Conservation (phyloP, 2,329 filamentous ascomycete genomes). For the Aspergillus aculeatinus region DNA sequence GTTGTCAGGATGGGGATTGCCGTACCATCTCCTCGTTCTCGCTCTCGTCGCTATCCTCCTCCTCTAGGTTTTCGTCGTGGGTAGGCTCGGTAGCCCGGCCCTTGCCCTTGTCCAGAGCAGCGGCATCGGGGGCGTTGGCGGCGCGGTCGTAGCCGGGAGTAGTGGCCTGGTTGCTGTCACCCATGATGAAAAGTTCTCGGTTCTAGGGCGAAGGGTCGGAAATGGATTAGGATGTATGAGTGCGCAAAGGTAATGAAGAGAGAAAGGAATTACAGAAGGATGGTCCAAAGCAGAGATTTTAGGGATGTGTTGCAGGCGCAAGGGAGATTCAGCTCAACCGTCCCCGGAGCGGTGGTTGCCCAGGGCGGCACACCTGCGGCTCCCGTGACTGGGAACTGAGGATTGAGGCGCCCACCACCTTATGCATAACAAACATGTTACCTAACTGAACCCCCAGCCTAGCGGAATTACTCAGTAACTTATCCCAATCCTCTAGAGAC, state of each 20-base stretch:
- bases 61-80: slow-evolving; percentile 68
- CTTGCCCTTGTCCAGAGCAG: slow-evolving; percentile 73
- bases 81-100: slow-evolving; percentile 65
- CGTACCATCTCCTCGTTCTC: slow-evolving; percentile 44
- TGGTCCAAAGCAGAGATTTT: slow-evolving; percentile 13
- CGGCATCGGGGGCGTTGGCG: slow-evolving; percentile 34
- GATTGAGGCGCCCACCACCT: slow-evolving; percentile 11
- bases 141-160: slow-evolving; percentile 41
- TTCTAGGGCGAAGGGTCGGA: slow-evolving; percentile 15
- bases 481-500: no score
- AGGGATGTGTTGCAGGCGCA: slow-evolving; percentile 12
- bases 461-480: no score
- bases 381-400: slow-evolving; percentile 17
- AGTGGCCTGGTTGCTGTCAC: slow-evolving; percentile 32
- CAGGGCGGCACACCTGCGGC: slow-evolving; percentile 15
- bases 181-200: slow-evolving; percentile 29
- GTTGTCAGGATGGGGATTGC: slow-evolving; percentile 3
- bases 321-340: slow-evolving; percentile 20
- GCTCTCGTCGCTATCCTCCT: slow-evolving; percentile 70
- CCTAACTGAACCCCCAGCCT: not conserved
- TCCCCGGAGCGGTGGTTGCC: slow-evolving; percentile 12
- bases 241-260: slow-evolving; percentile 27
- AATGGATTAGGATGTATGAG: not conserved
- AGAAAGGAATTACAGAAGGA: slow-evolving; percentile 27
- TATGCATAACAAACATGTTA: slow-evolving; percentile 22